Percentiles rank a stretch among this genome's conserved stretches.
These are phyloP conservation scores for Leptographium radiaticola DNA, from an alignment of 2,329 filamentous ascomycete species.

Conservation along the genomic window DNA sequence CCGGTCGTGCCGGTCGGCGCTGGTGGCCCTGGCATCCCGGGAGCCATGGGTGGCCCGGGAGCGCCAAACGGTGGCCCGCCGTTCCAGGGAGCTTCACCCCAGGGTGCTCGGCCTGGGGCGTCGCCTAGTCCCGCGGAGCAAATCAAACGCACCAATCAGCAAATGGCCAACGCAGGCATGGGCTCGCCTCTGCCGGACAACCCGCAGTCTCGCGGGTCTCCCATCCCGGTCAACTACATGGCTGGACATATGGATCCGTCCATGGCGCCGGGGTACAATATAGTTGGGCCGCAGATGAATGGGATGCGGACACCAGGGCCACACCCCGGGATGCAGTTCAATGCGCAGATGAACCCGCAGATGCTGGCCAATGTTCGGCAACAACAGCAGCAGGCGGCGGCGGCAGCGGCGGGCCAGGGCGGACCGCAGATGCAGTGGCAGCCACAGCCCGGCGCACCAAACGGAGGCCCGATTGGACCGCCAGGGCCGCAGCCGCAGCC, in stretches of 20 bases:
- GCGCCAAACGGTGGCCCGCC: conserved; percentile 40
- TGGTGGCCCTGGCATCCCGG: conserved; percentile 37
- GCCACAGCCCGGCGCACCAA: conserved; percentile 27
- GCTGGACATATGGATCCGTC: conserved; percentile 47
- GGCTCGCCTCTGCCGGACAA: conserved; percentile 62
- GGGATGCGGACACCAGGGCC: conserved; percentile 58
- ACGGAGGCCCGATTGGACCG: conserved; percentile 27
- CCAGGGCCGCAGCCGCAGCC: conserved; percentile 25
- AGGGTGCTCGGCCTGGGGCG: conserved; percentile 53
- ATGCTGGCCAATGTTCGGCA: conserved; percentile 37
- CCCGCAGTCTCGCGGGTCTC: conserved; percentile 51
- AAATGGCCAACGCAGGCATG: conserved; percentile 55
- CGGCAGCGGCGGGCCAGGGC: conserved; percentile 7
- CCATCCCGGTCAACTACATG: conserved; percentile 49
- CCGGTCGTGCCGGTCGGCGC: conserved; percentile 30
- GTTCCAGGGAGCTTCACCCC: conserved; percentile 59
- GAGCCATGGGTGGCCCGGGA: conserved; percentile 29
- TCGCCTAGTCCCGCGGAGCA: conserved; percentile 68
- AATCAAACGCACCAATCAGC: conserved; percentile 66
- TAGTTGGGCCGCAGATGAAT: conserved; percentile 43
- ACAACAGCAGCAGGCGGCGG: conserved; percentile 5
- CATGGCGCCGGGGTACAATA: conserved; percentile 44
- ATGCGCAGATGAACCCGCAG: conserved; percentile 46
- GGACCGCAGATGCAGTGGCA: conserved; percentile 36
- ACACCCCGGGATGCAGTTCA: conserved; percentile 45